Conservation (phyloP, 1,139 yeast genomes). For the Candida albicans region DNA sequence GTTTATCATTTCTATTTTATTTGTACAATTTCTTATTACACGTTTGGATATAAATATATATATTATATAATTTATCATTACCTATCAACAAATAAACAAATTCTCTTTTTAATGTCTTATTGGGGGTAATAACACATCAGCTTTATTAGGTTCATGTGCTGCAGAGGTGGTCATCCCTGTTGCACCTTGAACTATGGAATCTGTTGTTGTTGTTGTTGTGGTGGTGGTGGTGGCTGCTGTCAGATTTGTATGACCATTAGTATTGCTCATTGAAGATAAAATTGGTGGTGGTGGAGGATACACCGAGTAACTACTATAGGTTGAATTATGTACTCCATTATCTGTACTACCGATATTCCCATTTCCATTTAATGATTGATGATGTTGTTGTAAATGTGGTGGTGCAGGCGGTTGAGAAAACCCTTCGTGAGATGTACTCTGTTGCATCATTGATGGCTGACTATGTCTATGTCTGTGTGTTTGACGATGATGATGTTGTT, state of each 20-base stretch:
- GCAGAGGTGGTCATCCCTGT: not conserved
- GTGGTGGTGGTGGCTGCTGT: not conserved
- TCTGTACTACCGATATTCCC: no score
- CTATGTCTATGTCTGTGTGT: no score
- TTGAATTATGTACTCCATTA: constrained; percentile 1
- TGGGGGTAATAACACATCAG: constrained; percentile 15
- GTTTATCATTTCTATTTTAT: no score
- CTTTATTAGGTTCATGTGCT: not conserved
- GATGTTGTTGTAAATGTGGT: constrained; percentile 2
- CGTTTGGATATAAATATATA: not conserved
- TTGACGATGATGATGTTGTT: constrained; percentile 3
- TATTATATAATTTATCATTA: not conserved
- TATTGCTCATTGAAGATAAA: constrained; percentile 7
- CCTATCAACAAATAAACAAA: constrained; percentile 1
- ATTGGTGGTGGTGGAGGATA: constrained; percentile 18
- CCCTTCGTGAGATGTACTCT: no score
- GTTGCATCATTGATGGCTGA: no score
- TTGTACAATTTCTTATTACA: no score
- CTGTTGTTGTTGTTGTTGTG: no score
- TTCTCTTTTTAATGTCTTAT: constrained; percentile 9
- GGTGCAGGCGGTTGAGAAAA: not conserved
- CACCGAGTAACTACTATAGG: constrained; percentile 12
- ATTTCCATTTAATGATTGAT: not conserved
- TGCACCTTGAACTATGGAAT: not conserved
- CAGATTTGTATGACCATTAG: not conserved